Evolutionary conservation across 345 rosid genomes (phyloP).

Genomic region (Trapa incisa): DNA sequence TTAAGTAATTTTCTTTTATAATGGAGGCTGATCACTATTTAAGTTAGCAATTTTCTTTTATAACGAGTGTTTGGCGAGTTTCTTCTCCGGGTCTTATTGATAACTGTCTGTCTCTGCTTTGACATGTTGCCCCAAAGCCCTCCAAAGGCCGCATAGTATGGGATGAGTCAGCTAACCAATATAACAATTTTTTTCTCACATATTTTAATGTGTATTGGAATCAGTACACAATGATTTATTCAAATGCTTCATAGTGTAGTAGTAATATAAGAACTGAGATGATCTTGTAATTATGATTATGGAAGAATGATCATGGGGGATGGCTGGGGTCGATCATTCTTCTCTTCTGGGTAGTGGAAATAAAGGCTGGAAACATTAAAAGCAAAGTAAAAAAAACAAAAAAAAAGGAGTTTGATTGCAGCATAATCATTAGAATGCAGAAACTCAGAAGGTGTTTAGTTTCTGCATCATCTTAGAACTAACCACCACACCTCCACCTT

Average conservation of each 20-base stretch:
- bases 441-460: background rate
- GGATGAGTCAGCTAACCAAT: background rate
- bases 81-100: constrained; percentile 4
- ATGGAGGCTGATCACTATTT: too few species aligned
- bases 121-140: background rate
- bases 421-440: constrained; percentile 2
- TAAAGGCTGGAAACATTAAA: background rate
- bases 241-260: too few species aligned
- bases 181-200: background rate
- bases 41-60: too few species aligned
- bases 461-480: background rate
- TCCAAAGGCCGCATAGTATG: background rate
- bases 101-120: background rate
- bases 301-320: too few species aligned
- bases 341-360: background rate
- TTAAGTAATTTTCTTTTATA: too few species aligned
- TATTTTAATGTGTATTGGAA: background rate
- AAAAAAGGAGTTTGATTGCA: background rate
- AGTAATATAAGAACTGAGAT: background rate
- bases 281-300: background rate
- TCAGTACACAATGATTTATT: background rate
- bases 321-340: too few species aligned
- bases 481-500: background rate
- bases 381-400: background rate
- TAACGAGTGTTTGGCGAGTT: background rate